Evolutionary conservation across 805 yeast genomes (phyloP).

Genomic region (Wickerhamiella kurtzmanii): DNA sequence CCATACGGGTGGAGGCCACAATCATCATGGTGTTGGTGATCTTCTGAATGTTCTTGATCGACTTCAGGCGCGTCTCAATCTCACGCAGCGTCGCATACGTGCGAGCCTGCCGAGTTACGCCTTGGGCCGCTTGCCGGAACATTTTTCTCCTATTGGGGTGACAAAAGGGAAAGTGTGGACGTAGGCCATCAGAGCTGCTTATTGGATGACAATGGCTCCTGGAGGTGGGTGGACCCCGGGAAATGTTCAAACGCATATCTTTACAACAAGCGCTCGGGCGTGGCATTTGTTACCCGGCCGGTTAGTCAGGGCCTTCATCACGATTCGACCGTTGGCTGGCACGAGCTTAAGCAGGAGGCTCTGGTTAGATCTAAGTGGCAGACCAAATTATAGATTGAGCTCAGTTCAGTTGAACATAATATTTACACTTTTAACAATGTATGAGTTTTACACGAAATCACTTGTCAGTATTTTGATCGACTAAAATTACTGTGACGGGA

Average conservation of each 20-base stretch:
- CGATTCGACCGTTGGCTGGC: too few relatives aligned
- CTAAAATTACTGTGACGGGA: too few relatives aligned
- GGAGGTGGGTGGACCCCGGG: background rate
- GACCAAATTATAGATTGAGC: too few relatives aligned
- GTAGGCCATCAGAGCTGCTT: background rate
- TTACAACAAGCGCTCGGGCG: background rate
- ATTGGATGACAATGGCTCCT: background rate
- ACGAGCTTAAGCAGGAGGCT: too few relatives aligned
- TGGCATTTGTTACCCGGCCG: background rate
- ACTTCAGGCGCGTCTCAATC: slow-evolving; percentile 94
- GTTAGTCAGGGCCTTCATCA: too few relatives aligned
- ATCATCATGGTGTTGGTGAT: slow-evolving; percentile 99
- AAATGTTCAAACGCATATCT: background rate
- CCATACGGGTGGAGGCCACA: slow-evolving; percentile 94
- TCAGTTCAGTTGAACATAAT: too few relatives aligned
- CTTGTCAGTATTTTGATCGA: too few relatives aligned
- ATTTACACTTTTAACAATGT: too few relatives aligned
- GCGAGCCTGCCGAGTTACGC: slow-evolving; percentile 7
- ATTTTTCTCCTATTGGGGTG: background rate
- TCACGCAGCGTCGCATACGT: slow-evolving; percentile 96
- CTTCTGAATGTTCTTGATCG: slow-evolving; percentile 97
- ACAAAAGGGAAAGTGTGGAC: background rate
- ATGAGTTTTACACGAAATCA: too few relatives aligned
- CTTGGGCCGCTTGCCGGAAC: slow-evolving; percentile 1
- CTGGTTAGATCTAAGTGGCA: too few relatives aligned